Evolutionary conservation across 176 grass and related monocot species (phyloP).

Genomic region (Musa itinerans): DNA sequence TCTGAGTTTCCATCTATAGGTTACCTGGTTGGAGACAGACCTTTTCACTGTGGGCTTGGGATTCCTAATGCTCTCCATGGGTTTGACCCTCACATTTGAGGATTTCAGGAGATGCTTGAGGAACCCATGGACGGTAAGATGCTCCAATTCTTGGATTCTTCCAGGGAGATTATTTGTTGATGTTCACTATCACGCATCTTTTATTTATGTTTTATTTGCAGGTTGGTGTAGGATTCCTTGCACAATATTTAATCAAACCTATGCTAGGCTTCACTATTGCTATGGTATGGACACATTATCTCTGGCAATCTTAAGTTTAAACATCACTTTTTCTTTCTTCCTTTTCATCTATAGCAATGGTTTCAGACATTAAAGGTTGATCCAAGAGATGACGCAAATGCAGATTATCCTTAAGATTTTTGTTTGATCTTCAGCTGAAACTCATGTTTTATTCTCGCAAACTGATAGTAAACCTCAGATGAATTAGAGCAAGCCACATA

Average conservation of each 20-base stretch:
- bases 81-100: slow-evolving; percentile 87
- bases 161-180: not conserved
- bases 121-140: slow-evolving; percentile 95
- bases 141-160: slow-evolving; percentile 7
- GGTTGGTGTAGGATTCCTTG: slow-evolving; percentile 89
- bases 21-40: slow-evolving; percentile 95
- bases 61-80: slow-evolving; percentile 97
- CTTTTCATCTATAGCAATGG: not conserved
- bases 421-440: not conserved
- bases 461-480: not conserved
- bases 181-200: not conserved
- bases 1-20: slow-evolving; percentile 36
- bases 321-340: not conserved
- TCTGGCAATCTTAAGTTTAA: not conserved
- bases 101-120: slow-evolving; percentile 97
- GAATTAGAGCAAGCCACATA: not conserved
- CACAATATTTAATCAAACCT: slow-evolving; percentile 81
- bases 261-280: slow-evolving; percentile 71
- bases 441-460: not conserved
- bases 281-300: slow-evolving; percentile 41
- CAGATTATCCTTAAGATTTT: not conserved
- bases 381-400: not conserved
- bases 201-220: slow-evolving; percentile 33
- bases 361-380: not conserved
- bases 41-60: slow-evolving; percentile 84